Evolutionary conservation across 441 rosid species (phyloP).

Genomic region (Populus tomentosa): DNA sequence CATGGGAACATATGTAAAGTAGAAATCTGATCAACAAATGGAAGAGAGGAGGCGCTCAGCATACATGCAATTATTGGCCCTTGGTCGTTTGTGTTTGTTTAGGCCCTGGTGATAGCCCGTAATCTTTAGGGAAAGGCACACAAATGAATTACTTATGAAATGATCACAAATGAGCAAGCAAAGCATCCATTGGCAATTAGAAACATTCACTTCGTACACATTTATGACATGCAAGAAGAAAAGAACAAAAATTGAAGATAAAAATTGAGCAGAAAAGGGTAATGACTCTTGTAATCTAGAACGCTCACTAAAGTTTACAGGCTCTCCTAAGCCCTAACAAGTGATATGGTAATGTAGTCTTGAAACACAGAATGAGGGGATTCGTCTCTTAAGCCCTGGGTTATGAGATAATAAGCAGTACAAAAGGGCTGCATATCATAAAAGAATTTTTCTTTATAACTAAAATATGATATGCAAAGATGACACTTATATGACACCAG

Average conservation of each 20-base stretch:
- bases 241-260: neutral
- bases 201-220: neutral
- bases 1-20: neutral
- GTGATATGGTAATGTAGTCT: too few species aligned
- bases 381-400: too few species aligned
- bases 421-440: neutral
- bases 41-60: neutral
- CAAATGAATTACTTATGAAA: neutral
- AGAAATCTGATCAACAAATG: neutral
- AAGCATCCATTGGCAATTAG: neutral
- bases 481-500: neutral
- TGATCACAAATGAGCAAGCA: neutral
- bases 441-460: neutral
- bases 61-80: neutral
- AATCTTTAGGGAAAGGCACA: neutral
- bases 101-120: neutral
- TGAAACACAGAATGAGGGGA: too few species aligned
- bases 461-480: neutral
- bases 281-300: neutral
- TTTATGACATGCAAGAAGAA: neutral
- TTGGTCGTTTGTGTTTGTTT: neutral
- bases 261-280: neutral
- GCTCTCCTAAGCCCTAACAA: too few species aligned
- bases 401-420: too few species aligned
- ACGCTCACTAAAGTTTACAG: neutral